A percentile compares a stretch with the other conserved stretches of the same genome.
These are phyloP conservation scores for Rutstroemia sp. DNA, from an alignment of 2,329 filamentous ascomycete species.

Conservation along the genomic window DNA sequence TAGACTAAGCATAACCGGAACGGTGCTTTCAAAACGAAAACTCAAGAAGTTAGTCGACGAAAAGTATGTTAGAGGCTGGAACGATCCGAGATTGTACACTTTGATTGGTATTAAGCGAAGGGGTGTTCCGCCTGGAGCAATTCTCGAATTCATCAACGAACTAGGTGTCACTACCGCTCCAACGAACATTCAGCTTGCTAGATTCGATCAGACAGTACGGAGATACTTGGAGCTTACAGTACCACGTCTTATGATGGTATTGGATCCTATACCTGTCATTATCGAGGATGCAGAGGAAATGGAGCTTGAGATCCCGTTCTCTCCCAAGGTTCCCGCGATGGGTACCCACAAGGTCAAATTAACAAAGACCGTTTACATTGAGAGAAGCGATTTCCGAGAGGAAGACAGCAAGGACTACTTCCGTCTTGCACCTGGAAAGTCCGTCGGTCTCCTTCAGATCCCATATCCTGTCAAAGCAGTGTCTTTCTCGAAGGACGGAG, in stretches of 20 bases:
- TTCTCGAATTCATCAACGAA: conserved; percentile 85
- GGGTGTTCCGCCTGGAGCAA: conserved; percentile 80
- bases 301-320: conserved; percentile 68
- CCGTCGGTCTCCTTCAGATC: conserved; percentile 65
- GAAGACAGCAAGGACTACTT: conserved; percentile 68
- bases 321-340: conserved; percentile 67
- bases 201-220: conserved; percentile 81
- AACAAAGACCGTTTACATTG: conserved; percentile 77
- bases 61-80: conserved; percentile 77
- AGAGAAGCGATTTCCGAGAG: conserved; percentile 70
- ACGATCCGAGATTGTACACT: conserved; percentile 86
- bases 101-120: conserved; percentile 75
- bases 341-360: conserved; percentile 55
- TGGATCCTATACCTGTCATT: conserved; percentile 76
- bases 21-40: conserved; percentile 79
- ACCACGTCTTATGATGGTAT: conserved; percentile 79
- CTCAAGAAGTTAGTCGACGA: conserved; percentile 73
- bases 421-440: conserved; percentile 67
- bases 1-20: conserved; percentile 72
- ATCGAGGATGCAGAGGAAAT: conserved; percentile 72
- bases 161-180: conserved; percentile 80
- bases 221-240: conserved; percentile 83
- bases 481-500: conserved; percentile 59
- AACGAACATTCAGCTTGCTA: conserved; percentile 69
- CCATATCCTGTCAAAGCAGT: conserved; percentile 63